These are phyloP conservation scores for Tulasnella sp. DNA, from an alignment of 768 basidiomycete species.

Conservation along the genomic window DNA sequence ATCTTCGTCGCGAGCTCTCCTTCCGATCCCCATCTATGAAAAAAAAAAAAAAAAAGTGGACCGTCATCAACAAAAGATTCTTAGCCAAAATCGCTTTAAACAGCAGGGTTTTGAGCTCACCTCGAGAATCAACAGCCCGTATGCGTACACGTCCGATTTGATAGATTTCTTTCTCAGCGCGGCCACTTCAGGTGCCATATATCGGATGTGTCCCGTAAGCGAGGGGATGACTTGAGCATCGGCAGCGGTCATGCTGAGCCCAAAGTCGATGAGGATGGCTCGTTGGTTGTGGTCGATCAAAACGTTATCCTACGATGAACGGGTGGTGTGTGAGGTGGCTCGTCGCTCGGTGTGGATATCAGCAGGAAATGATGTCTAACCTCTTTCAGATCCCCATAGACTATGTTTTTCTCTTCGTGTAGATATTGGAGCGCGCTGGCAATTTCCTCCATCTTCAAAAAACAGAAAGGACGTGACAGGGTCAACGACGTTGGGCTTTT, in stretches of 20 bases:
- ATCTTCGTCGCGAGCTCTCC: not conserved
- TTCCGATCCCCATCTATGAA: not conserved
- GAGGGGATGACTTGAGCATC: not conserved
- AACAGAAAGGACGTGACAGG: too few relatives aligned
- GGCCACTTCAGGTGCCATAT: not conserved
- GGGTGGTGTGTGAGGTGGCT: not conserved
- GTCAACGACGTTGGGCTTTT: not conserved
- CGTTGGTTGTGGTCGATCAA: constrained; percentile 5
- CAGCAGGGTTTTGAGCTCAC: too few relatives aligned
- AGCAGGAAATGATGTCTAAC: not conserved
- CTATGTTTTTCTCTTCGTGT: not conserved
- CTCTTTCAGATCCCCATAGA: constrained; percentile 14
- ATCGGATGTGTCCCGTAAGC: not conserved
- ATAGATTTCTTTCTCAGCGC: not conserved
- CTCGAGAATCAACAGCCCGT: not conserved
- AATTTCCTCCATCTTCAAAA: not conserved
- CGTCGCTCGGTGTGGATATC: too few relatives aligned
- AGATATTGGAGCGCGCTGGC: not conserved
- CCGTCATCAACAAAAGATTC: too few relatives aligned
- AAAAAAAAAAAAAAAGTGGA: too few relatives aligned
- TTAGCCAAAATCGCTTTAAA: too few relatives aligned
- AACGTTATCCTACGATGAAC: not conserved
- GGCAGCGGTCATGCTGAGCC: not conserved
- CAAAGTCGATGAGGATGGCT: constrained; percentile 15
- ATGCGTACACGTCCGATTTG: not conserved